These are phyloP conservation scores for Ilyonectria sp. DNA, from an alignment of 2,329 filamentous ascomycete genomes.

Conservation along the genomic window DNA sequence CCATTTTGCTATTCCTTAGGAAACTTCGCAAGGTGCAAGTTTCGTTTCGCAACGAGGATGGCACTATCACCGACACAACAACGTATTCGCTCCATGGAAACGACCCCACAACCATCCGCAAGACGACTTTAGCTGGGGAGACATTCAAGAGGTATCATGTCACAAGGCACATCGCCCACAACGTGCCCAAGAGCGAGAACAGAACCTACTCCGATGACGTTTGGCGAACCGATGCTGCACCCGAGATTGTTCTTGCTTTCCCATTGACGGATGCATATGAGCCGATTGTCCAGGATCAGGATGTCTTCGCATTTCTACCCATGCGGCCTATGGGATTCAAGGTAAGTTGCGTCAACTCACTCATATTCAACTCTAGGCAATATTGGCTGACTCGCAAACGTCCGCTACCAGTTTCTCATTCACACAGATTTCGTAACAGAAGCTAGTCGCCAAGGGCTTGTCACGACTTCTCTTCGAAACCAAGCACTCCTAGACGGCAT, in stretches of 20 bases:
- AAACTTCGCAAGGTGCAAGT: conserved; percentile 56
- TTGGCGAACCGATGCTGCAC: conserved; percentile 43
- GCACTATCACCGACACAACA: conserved; percentile 15
- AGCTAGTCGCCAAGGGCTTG: conserved; percentile 61
- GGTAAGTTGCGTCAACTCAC: conserved; percentile 42
- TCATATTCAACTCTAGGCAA: not conserved
- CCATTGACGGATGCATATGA: conserved; percentile 52
- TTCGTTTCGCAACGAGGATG: conserved; percentile 45
- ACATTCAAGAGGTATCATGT: conserved; percentile 46
- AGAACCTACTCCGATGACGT: conserved; percentile 49
- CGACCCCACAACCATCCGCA: conserved; percentile 27
- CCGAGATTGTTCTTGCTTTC: conserved; percentile 63
- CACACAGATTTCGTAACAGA: conserved; percentile 66
- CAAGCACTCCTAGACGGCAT: conserved; percentile 47
- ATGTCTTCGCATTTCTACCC: conserved; percentile 63
- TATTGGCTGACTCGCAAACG: not conserved
- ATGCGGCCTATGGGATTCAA: conserved; percentile 60
- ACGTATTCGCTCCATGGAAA: conserved; percentile 30
- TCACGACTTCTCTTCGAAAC: conserved; percentile 57
- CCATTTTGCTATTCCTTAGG: conserved; percentile 59
- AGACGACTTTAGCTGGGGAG: not conserved
- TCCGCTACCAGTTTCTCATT: conserved; percentile 58
- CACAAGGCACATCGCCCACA: conserved; percentile 46
- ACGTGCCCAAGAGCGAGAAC: conserved; percentile 54
- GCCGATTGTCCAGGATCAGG: conserved; percentile 57